Evolutionary conservation across 2,329 filamentous ascomycete genomes (phyloP).

Genomic region (Fusarium liriodendri): DNA sequence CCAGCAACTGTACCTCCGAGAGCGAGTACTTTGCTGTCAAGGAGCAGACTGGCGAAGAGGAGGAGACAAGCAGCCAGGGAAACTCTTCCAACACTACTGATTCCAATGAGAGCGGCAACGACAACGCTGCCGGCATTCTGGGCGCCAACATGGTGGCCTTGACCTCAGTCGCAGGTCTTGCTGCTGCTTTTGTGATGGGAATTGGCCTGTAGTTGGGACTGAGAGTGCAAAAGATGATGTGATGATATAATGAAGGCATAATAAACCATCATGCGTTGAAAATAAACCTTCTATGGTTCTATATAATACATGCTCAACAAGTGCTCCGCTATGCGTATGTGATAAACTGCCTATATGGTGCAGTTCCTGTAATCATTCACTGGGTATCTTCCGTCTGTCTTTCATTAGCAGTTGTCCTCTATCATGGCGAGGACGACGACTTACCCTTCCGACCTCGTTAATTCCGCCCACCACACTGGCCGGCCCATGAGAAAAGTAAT

Average conservation of each 20-base stretch:
- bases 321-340: not conserved
- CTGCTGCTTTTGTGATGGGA: conserved; percentile 51
- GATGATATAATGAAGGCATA: conserved; percentile 10
- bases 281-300: conserved; percentile 19
- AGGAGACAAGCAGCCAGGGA: conserved; percentile 16
- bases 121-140: conserved; percentile 38
- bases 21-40: conserved; percentile 58
- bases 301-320: conserved; percentile 25
- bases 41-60: conserved; percentile 41
- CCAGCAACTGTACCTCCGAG: conserved; percentile 50
- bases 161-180: conserved; percentile 51
- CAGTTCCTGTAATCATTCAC: conserved; percentile 23
- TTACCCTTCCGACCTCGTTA: conserved; percentile 34
- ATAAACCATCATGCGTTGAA: conserved; percentile 12
- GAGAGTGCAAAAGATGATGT: conserved; percentile 1
- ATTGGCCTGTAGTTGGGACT: conserved; percentile 47
- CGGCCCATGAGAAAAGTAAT: conserved; percentile 17
- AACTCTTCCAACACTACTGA: conserved; percentile 34
- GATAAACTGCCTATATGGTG: not conserved
- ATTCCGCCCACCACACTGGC: conserved; percentile 11
- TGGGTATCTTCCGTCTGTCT: conserved; percentile 39
- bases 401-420: conserved; percentile 15
- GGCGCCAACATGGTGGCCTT: conserved; percentile 45
- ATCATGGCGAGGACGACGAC: not conserved
- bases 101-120: conserved; percentile 18